Evolutionary conservation across 768 basidiomycete genomes (phyloP).

Genomic region (Pleurotus cornucopiae): DNA sequence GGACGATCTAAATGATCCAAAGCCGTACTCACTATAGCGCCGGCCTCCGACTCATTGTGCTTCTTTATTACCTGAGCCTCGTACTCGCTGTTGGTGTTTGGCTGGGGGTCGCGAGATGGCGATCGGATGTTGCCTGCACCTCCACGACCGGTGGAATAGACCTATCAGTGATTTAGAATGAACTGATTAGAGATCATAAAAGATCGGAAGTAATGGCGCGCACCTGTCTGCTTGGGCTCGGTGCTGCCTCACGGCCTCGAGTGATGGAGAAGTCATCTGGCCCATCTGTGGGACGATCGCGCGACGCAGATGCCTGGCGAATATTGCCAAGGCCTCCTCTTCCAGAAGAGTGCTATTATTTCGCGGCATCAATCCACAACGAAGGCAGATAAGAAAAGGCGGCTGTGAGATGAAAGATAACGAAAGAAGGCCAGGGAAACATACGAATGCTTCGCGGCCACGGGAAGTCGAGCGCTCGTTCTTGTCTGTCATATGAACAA

Average conservation of each 20-base stretch:
- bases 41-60: conserved; percentile 25
- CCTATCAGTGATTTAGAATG: conserved; percentile 20
- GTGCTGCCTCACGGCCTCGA: conserved; percentile 56
- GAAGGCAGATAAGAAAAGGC: not conserved
- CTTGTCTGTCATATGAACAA: conserved; percentile 22
- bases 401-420: not conserved
- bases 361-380: not conserved
- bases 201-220: not conserved
- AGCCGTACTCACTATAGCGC: conserved; percentile 27
- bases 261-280: conserved; percentile 54
- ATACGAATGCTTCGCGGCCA: conserved; percentile 56
- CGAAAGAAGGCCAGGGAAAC: conserved; percentile 18
- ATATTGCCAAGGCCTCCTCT: conserved; percentile 72
- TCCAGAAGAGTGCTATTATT: conserved; percentile 49
- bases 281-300: conserved; percentile 38
- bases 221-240: conserved; percentile 21
- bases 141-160: conserved; percentile 67
- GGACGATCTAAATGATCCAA: not conserved
- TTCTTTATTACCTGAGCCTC: conserved; percentile 30
- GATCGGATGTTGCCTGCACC: conserved; percentile 85
- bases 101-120: conserved; percentile 52
- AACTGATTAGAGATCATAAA: not conserved
- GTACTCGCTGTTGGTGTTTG: conserved; percentile 21
- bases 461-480: conserved; percentile 49
- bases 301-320: conserved; percentile 40